Conservation (phyloP, 805 yeast species). For the Teunomyces kruisii region DNA sequence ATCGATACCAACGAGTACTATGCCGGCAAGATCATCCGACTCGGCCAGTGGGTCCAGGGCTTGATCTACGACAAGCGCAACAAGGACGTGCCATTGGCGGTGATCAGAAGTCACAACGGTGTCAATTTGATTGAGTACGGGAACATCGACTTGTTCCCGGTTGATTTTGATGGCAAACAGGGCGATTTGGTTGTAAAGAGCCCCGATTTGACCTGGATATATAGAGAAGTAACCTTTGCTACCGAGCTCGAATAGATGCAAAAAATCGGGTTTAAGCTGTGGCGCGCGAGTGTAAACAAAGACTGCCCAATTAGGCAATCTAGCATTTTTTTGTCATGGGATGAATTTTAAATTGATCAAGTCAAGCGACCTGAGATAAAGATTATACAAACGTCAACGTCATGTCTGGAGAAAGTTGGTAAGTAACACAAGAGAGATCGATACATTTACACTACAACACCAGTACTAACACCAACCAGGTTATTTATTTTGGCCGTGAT, state of each 20-base stretch:
- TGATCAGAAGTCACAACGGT: slow-evolving; percentile 26
- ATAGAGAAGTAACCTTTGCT: neutral
- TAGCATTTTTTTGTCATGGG: slow-evolving; percentile 2
- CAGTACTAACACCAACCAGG: slow-evolving; percentile 29
- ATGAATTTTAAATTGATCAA: neutral
- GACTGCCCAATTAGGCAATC: slow-evolving; percentile 4
- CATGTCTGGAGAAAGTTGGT: slow-evolving; percentile 32
- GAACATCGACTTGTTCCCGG: slow-evolving; percentile 21
- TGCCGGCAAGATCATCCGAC: slow-evolving; percentile 45
- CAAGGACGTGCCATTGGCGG: slow-evolving; percentile 23
- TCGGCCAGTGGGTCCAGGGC: slow-evolving; percentile 57
- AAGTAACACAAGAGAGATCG: slow-evolving; percentile 11
- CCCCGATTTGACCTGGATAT: neutral
- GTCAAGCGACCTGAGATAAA: slow-evolving; percentile 1
- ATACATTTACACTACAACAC: neutral
- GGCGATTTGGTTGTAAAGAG: neutral
- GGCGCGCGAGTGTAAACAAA: neutral
- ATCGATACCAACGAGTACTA: slow-evolving; percentile 17
- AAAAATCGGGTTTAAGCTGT: too few species aligned
- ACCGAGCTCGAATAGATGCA: too few species aligned
- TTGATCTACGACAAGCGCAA: slow-evolving; percentile 30
- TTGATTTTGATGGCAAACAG: slow-evolving; percentile 14
- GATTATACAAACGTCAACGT: slow-evolving; percentile 1
- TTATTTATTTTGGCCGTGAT: slow-evolving; percentile 76
- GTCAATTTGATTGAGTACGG: slow-evolving; percentile 28